Base-by-base conservation (phyloP, 495 filamentous ascomycete species). In the Podospora australis region DNA sequence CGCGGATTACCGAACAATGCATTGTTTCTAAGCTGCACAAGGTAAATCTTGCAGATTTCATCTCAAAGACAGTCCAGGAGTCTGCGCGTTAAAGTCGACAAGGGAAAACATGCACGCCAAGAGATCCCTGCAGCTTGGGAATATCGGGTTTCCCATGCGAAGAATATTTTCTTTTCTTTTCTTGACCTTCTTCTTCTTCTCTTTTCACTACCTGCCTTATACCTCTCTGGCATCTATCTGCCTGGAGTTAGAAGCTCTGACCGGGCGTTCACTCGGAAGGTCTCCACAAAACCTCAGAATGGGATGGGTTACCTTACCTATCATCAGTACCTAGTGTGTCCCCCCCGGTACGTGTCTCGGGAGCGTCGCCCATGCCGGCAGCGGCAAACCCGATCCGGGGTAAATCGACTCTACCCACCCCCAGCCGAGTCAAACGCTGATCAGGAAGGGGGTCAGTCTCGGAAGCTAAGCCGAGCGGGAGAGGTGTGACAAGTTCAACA, bases 371-470 rank as follows among this genome's bases (percentile, higher is more conserved):
- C 28, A 30, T 42, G 28, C 26, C 35, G 49, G 42, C 36, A 49
- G 51, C 53, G 59, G 55, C 42, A 48, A 56, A 41, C 41, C 54
- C 45, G 51, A 50, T 58, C 54, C 52, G 52, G 54, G 38, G 45
- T 47, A 19, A 26, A n/a, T n/a, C 48, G 48, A 22, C 30, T 36
- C 46, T 39, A 48, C 38, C 32, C 38, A 24, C 20, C 30, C 41
- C 39, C 14, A 38, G 45, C 56, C 54, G 40, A 42, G 42, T 56
- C 50, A 59, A 59, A 56, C 54, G 61, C 53, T 52, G 54, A 61
- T 61, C 61, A 64, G 61, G 58, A 55, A n/a, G n/a, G n/a, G n/a
- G n/a, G n/a, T n/a, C n/a, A n/a, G 58, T 39, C 38, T 63, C 60
- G 60, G 60, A 55, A 60, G 44, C 46, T 55, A 35, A 44, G 50